Evolutionary conservation across 2,329 filamentous ascomycete genomes (phyloP).

Genomic region (Huntiella decipiens): DNA sequence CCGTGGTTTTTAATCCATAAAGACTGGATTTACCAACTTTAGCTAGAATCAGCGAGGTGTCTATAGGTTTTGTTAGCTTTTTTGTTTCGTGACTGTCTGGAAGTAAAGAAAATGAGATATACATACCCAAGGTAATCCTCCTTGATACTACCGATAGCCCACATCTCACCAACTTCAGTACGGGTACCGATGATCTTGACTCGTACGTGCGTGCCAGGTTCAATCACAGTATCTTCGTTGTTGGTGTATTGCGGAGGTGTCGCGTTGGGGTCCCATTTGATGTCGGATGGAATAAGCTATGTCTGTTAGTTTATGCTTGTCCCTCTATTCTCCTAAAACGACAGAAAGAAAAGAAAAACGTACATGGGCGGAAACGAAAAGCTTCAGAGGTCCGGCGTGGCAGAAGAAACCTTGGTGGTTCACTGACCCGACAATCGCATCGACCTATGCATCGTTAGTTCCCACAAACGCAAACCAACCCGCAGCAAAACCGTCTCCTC

Average conservation of each 20-base stretch:
- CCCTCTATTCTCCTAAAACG: not conserved
- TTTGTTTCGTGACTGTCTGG: not conserved
- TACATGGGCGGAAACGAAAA: slow-evolving; percentile 73
- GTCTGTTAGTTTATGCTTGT: slow-evolving; percentile 9
- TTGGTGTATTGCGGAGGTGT: slow-evolving; percentile 95
- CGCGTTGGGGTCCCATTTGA: slow-evolving; percentile 88
- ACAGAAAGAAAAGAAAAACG: slow-evolving; percentile 18
- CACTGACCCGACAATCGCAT: slow-evolving; percentile 81
- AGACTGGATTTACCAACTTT: not conserved
- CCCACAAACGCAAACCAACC: not conserved
- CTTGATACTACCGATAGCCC: slow-evolving; percentile 93
- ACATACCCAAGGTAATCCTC: slow-evolving; percentile 52
- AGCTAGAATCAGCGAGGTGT: slow-evolving; percentile 9
- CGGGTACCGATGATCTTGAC: slow-evolving; percentile 88
- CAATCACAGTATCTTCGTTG: slow-evolving; percentile 82
- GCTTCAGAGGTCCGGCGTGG: slow-evolving; percentile 56
- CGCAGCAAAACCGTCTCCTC: not conserved
- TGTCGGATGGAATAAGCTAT: slow-evolving; percentile 75
- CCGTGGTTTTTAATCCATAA: not conserved
- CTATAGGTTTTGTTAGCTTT: not conserved
- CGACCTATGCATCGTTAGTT: slow-evolving; percentile 39
- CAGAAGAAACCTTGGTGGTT: slow-evolving; percentile 86
- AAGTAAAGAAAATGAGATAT: not conserved
- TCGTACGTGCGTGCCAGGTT: slow-evolving; percentile 81
- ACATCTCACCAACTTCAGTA: slow-evolving; percentile 87